Evolutionary conservation across 768 basidiomycete species (phyloP).

Genomic region (Hysterangium stoloniferum): DNA sequence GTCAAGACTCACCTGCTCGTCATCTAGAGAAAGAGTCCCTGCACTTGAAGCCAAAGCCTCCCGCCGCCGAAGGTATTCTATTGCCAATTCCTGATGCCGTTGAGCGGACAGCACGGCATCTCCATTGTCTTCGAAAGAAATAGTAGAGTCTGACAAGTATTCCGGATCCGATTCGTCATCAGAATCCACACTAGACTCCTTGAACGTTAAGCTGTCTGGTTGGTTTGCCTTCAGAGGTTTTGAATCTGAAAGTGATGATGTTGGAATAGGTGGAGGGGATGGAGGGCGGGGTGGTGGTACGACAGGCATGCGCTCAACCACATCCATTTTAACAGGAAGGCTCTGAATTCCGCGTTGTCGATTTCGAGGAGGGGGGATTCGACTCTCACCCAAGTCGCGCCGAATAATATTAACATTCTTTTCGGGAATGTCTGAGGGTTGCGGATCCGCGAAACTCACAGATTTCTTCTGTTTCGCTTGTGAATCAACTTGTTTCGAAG

Average conservation of each 20-base stretch:
- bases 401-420: slow-evolving; percentile 19
- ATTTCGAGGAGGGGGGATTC: slow-evolving; percentile 2
- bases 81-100: slow-evolving; percentile 67
- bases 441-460: slow-evolving; percentile 54
- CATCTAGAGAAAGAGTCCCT: slow-evolving; percentile 41
- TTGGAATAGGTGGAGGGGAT: not conserved
- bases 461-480: slow-evolving; percentile 43
- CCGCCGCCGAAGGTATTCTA: slow-evolving; percentile 63
- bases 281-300: slow-evolving; percentile 51
- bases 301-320: slow-evolving; percentile 53
- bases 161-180: slow-evolving; percentile 58
- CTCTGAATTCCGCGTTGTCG: slow-evolving; percentile 10
- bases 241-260: not conserved
- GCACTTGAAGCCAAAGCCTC: slow-evolving; percentile 46
- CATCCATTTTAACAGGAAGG: slow-evolving; percentile 30
- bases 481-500: slow-evolving; percentile 31
- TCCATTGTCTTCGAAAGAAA: slow-evolving; percentile 24
- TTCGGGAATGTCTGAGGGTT: slow-evolving; percentile 7
- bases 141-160: slow-evolving; percentile 15
- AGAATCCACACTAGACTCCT: slow-evolving; percentile 38
- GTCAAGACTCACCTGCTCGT: slow-evolving; percentile 27
- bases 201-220: slow-evolving; percentile 25
- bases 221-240: slow-evolving; percentile 41
- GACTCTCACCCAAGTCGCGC: slow-evolving; percentile 14
- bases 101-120: slow-evolving; percentile 32